Evolutionary conservation across 139 green algal genomes (phyloP).

Genomic region (Yamagishiella unicocca): DNA sequence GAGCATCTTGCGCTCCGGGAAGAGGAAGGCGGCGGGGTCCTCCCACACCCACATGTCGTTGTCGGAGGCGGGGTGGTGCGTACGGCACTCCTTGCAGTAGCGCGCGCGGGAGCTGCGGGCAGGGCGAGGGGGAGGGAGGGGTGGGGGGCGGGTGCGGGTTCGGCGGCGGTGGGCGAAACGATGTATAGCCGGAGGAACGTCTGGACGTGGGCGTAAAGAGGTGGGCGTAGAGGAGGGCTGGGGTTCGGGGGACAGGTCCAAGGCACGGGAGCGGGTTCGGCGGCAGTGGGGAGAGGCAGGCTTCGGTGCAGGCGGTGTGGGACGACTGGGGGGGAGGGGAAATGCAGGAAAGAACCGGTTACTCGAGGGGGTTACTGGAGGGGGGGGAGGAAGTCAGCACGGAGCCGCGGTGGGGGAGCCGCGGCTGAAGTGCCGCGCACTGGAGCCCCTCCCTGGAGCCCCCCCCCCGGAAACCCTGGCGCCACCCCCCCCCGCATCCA

Average conservation of each 20-base stretch:
- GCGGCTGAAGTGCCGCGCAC: neutral
- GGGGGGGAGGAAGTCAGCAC: neutral
- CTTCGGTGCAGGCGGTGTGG: neutral
- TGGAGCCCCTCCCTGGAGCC: neutral
- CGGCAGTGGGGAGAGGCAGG: neutral
- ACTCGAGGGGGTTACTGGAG: neutral
- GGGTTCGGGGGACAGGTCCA: neutral
- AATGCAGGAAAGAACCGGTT: neutral
- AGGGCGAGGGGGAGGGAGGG: neutral
- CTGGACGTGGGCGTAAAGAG: no score
- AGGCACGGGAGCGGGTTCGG: neutral
- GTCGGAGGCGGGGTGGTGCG: constrained; percentile 28
- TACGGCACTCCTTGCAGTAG: constrained; percentile 40
- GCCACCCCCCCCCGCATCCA: neutral
- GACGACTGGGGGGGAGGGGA: neutral
- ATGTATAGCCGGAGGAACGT: no score
- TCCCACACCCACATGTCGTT: constrained; percentile 42
- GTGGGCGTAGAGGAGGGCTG: neutral
- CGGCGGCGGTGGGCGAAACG: no score
- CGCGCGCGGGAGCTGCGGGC: constrained; percentile 12
- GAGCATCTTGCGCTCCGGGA: constrained; percentile 18
- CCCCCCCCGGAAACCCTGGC: neutral
- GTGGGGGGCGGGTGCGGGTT: neutral
- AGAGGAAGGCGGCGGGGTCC: constrained; percentile 37
- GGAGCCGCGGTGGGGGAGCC: neutral